Base-by-base conservation (phyloP, 2,329 filamentous ascomycete species). In the Cercospora canescens region DNA sequence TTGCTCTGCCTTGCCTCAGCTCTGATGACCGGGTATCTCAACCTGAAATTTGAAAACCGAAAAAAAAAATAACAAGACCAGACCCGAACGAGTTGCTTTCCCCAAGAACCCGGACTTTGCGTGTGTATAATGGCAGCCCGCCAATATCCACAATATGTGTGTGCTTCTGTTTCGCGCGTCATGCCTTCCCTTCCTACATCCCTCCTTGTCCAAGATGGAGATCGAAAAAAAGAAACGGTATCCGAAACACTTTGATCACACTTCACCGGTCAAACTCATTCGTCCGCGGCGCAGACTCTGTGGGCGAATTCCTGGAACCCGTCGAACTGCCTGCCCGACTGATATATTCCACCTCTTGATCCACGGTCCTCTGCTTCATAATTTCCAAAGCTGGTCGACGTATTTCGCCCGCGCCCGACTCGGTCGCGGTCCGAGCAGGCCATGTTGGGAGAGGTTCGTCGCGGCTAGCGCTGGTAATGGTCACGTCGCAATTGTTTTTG, bases 291-390 rank as follows among this genome's bases (percentile, higher is more conserved):
- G 26, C n/a, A 6, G 35, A 60, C 24, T 60, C 37, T 16, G 28
- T 48, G n/a, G 37, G 35, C 24, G 57, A 60, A 6, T 30, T 11
- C 24, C 21, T 26, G 11, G 57, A 60, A 6, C 35, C 57, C 28
- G 18, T 21, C n/a, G 57, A 60, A 16, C 57, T 60, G 14, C 37
- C 35, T 11, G 35, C n/a, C 1, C 35, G 35, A 21, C 57, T 62
- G 26, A 64, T 50, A 50, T 69, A 71, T 11, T 66, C 59, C 18
- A 67, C 65, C 28, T 69, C 57, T 54, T 71, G 69, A 37, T 71
- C 69, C 18, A 72, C 59, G 24, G 65, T 66, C 30, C 70, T 67
- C 41, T 67, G 62, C 60, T 65, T 70, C 58, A 72, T 62, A 18
- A 72, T 72, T 56, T 67, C 55, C 37, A 70, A 59, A 14, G 64